Conservation (phyloP, 78 protist genomes). For the Paulinella micropora region DNA sequence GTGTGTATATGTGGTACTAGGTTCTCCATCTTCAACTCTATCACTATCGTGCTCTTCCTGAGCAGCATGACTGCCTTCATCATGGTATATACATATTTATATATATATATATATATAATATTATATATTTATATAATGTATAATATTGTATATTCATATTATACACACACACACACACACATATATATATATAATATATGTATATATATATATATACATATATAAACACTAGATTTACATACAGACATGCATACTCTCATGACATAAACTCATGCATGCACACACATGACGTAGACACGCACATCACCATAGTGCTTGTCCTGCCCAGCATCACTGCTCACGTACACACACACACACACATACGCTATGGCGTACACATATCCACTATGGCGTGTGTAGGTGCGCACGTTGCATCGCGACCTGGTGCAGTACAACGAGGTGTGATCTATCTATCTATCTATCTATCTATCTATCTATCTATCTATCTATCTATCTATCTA, state of each 20-base stretch:
- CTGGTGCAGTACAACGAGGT: background rate
- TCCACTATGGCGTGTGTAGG: too few relatives aligned
- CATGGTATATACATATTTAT: too few relatives aligned
- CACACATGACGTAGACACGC: background rate
- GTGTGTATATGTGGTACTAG: constrained; percentile 43
- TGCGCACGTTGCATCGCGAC: constrained; percentile 18
- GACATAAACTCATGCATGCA: too few relatives aligned
- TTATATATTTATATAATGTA: background rate
- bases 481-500: too few relatives aligned
- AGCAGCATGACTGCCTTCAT: constrained; percentile 40
- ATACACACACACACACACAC: too few relatives aligned
- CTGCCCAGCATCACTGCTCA: background rate
- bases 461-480: too few relatives aligned
- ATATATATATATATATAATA: background rate
- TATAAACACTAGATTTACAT: background rate
- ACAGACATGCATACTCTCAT: background rate
- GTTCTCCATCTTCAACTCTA: constrained; percentile 83
- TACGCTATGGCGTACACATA: background rate
- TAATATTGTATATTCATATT: too few relatives aligned
- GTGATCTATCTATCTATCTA: too few relatives aligned
- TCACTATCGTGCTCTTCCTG: constrained; percentile 73
- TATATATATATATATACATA: too few relatives aligned
- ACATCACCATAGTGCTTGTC: background rate
- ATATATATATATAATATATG: too few relatives aligned
- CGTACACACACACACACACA: too few relatives aligned